Conservation (phyloP, 345 rosid genomes). For the Lumnitzera littorea region DNA sequence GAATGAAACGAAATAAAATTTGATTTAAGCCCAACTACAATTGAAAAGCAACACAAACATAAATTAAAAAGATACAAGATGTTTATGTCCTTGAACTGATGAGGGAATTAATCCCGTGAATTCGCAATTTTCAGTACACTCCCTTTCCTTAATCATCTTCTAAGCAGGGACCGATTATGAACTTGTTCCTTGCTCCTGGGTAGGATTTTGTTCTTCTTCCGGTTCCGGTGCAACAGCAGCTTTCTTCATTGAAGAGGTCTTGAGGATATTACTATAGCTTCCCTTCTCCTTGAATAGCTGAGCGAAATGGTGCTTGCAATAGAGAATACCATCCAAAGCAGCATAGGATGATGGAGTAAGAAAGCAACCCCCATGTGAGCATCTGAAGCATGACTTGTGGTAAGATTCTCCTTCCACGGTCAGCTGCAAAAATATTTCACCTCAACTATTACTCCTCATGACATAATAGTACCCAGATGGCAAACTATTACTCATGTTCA, state of each 20-base stretch:
- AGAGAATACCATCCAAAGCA: slow-evolving; percentile 39
- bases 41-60: no score
- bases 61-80: no score
- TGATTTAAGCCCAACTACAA: no score
- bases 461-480: no score
- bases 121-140: no score
- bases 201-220: slow-evolving; percentile 6
- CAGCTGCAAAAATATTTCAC: slow-evolving; percentile 19
- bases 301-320: slow-evolving; percentile 46
- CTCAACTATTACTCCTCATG: no score
- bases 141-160: background rate
- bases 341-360: slow-evolving; percentile 41
- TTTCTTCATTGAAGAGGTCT: slow-evolving; percentile 22
- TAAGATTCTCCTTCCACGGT: slow-evolving; percentile 39
- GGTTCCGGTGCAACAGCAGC: background rate
- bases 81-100: no score
- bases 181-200: background rate
- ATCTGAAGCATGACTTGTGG: slow-evolving; percentile 54
- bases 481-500: no score
- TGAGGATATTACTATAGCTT: slow-evolving; percentile 28
- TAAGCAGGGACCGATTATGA: background rate
- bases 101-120: no score
- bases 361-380: slow-evolving; percentile 44
- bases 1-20: no score
- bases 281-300: slow-evolving; percentile 55